phyloP scores from a whole-genome alignment of 306 rosid species.

The Cyamopsis tetragonoloba region DNA sequence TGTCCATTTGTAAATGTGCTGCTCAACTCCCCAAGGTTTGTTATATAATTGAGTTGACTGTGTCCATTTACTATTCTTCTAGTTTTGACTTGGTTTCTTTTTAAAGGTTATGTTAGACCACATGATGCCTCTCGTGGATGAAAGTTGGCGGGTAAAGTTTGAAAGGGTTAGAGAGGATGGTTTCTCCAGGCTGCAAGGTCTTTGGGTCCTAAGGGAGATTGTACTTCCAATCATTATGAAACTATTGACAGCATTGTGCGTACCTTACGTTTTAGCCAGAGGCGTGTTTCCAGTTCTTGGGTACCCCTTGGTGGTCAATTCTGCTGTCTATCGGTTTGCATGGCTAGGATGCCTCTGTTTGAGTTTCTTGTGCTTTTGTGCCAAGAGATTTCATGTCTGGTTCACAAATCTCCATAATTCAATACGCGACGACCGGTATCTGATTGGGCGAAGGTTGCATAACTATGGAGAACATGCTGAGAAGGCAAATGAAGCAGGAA shows the following conservation, averaged over 20 bases:
- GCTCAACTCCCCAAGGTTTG: neutral
- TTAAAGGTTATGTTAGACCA: conserved; percentile 95
- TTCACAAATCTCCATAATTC: conserved; percentile 97
- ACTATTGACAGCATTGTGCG: conserved; percentile 87
- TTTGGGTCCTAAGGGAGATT: conserved; percentile 95
- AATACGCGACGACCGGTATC: conserved; percentile 93
- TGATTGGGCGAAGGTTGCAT: conserved; percentile 88
- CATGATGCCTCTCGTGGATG: conserved; percentile 95
- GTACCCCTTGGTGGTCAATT: conserved; percentile 87
- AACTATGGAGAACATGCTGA: conserved; percentile 70
- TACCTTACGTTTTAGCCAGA: conserved; percentile 87
- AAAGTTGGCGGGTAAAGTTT: conserved; percentile 90
- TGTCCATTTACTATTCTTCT: neutral
- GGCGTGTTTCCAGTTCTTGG: conserved; percentile 93
- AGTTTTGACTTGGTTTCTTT: conserved; percentile 25
- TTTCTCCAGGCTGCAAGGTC: conserved; percentile 92
- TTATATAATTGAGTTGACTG: neutral
- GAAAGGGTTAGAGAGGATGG: conserved; percentile 98
- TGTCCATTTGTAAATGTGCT: neutral
- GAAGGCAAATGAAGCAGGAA: conserved; percentile 42
- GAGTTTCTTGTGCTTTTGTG: conserved; percentile 84
- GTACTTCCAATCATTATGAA: conserved; percentile 94
- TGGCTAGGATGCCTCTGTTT: conserved; percentile 93
- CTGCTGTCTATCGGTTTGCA: conserved; percentile 96
- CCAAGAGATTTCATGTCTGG: conserved; percentile 96